Base-by-base conservation (phyloP, 805 yeast genomes). In the Suhomyces sp. region DNA sequence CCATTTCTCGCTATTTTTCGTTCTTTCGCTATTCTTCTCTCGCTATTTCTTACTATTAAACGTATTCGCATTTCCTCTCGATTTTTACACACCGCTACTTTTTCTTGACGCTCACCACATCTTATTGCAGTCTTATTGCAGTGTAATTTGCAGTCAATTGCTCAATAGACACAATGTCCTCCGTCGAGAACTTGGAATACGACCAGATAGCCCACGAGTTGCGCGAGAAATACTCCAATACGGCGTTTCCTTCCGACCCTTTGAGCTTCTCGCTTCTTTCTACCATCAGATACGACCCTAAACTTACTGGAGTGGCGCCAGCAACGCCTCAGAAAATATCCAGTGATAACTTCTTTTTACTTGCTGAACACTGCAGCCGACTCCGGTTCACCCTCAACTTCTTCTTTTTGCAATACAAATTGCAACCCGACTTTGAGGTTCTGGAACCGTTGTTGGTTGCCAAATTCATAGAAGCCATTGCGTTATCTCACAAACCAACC, bases 241-340 rank as follows among this genome's bases (percentile, higher is more conserved):
- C 50, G 3, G 45, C 49, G 8, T 57, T 54, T 25, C 54, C 55
- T 8, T 27, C 44, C 12, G 56, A 54, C 37, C 57, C 60, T 1
- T 51, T 52, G 9, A 73, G 73, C 5, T 84, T 87, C 60, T 80
- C 83, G 56, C 65, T 89, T 13, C 68, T 89, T 25, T 80, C 91
- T 39, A 84, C 96, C 2, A 77, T 90, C 37, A 73, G 97, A 47
- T 90, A 86, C 62, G 96, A 89, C 58, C 93, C 96, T 1, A 57
- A 64, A 8, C 64, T 87, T 12, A 58, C 72, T 2, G 31, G 48
- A 45, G 65, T 43, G 4, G 57, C 62, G 19, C 75, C 76, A 4
- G 17, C 46, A 19, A 61, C 68, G n/a, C 53, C 54, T 7, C 63
- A 61, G 3, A 59, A 65, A 2, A 60, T 71, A 31, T 49, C 61